Evolutionary conservation across 2,329 filamentous ascomycete species (phyloP).

Genomic region (Penicillium polonicum): DNA sequence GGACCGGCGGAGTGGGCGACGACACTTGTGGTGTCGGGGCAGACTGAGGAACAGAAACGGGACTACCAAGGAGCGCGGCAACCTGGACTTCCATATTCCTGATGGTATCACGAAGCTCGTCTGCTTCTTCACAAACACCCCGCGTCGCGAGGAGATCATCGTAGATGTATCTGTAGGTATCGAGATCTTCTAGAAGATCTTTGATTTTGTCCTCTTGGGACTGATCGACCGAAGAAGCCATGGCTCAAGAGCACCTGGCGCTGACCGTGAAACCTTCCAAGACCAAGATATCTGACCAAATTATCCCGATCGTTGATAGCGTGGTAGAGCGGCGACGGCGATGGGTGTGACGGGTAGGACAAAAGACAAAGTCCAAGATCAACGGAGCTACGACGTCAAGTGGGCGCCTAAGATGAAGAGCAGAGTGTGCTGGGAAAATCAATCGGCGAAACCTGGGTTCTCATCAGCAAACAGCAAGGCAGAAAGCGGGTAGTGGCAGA

Average conservation of each 20-base stretch:
- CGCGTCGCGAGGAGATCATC: conserved; percentile 30
- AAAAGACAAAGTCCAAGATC: neutral
- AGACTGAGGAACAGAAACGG: neutral
- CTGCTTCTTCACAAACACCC: conserved; percentile 26
- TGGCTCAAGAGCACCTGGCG: neutral
- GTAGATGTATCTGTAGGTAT: conserved; percentile 33
- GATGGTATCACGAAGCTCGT: conserved; percentile 30
- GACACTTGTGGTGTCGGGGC: neutral
- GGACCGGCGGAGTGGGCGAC: neutral
- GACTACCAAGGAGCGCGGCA: conserved; percentile 16
- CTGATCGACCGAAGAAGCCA: conserved; percentile 14
- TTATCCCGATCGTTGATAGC: neutral
- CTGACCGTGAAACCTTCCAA: neutral
- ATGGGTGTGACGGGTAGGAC: neutral
- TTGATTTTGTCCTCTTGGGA: conserved; percentile 29
- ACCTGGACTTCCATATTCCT: conserved; percentile 27
- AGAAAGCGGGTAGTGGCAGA: conserved; percentile 1
- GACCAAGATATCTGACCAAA: neutral
- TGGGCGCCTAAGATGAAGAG: neutral
- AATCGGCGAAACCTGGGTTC: neutral
- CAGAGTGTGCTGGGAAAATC: neutral
- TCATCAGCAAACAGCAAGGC: conserved; percentile 1
- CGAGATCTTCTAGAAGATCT: conserved; percentile 35
- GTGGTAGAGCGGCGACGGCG: neutral
- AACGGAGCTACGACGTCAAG: neutral